phyloP scores from a whole-genome alignment of 2,329 filamentous ascomycete species.

The Pseudonectria buxi region DNA sequence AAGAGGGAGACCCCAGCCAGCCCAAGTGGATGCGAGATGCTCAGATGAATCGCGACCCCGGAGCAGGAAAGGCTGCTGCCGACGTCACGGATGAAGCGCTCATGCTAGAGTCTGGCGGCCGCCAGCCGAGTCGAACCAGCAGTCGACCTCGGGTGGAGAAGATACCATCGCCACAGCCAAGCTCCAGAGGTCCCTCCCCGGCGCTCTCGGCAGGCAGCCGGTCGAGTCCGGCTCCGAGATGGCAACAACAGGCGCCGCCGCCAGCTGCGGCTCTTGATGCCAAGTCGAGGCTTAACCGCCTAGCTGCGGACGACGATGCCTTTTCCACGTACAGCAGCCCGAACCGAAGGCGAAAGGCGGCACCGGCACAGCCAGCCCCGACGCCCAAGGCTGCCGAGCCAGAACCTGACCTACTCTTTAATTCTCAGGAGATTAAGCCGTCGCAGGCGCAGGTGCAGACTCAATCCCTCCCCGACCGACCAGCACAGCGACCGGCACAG shows the following conservation, averaged over 20 bases:
- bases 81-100: slow-evolving; percentile 65
- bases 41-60: slow-evolving; percentile 37
- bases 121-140: slow-evolving; percentile 32
- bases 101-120: slow-evolving; percentile 64
- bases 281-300: slow-evolving; percentile 57
- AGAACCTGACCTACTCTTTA: slow-evolving; percentile 60
- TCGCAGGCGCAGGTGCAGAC: slow-evolving; percentile 26
- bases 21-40: slow-evolving; percentile 94
- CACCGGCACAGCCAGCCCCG: slow-evolving; percentile 43
- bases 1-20: slow-evolving; percentile 65
- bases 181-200: slow-evolving; percentile 43
- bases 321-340: slow-evolving; percentile 83
- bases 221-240: slow-evolving; percentile 45
- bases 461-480: slow-evolving; percentile 25
- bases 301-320: slow-evolving; percentile 71
- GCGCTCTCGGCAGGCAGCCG: slow-evolving; percentile 38
- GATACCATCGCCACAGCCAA: slow-evolving; percentile 23
- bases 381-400: slow-evolving; percentile 31
- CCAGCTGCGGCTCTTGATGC: slow-evolving; percentile 29
- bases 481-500: slow-evolving; percentile 31
- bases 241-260: slow-evolving; percentile 47
- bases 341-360: slow-evolving; percentile 66
- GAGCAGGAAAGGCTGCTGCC: slow-evolving; percentile 24
- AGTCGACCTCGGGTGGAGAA: slow-evolving; percentile 22
- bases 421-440: slow-evolving; percentile 30